Base-by-base conservation (phyloP, 2,329 filamentous ascomycete genomes). In the Aureobasidium uvarum region DNA sequence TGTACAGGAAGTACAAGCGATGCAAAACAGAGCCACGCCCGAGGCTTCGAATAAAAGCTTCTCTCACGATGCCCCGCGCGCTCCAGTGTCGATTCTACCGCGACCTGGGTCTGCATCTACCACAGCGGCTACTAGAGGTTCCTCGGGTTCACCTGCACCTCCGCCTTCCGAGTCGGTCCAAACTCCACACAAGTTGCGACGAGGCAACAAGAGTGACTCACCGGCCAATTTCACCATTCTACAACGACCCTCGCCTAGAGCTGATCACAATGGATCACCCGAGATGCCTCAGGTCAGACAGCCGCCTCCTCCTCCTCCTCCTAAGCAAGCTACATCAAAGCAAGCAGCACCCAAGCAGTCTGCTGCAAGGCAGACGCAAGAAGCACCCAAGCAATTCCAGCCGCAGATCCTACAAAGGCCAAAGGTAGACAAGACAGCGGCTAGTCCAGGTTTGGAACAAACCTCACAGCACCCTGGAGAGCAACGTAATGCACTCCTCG, bases 341-440 rank as follows among this genome's bases (percentile, higher is more conserved):
- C 66, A 68, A 51, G 68, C 68, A 38, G 59, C 65, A 43, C 68
- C 67, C 4, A 62, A 23, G 33, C 20, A 51, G 50, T 50, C 59
- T 23, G 46, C 33, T 8, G 5, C 45, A 20, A 64, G 14, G 25
- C 64, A 68, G 23, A 60, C 65, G 5, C 66, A 69, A n/a, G 71
- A 73, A 51, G 46, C 69, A 38, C 52, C 70, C 1, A 69, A 69
- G 54, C 60, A 71, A 28, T 70, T 72, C 65, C 71, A 71, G 46
- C 70, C 72, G 31, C 73, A 74, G 59, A 66, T 76, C 25, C 70
- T 76, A 8, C 72, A 71, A 58, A 66, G 73, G 13, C 68, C 70
- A 31, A 69, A 68, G 58, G n/a, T 69, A 52, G 43, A 68, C 11
- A 59, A 62, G 18, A 18, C 67, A 51, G 48, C 10, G 28, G 28